phyloP scores from a whole-genome alignment of 306 rosid species.

The Cucurbita ficifolia region DNA sequence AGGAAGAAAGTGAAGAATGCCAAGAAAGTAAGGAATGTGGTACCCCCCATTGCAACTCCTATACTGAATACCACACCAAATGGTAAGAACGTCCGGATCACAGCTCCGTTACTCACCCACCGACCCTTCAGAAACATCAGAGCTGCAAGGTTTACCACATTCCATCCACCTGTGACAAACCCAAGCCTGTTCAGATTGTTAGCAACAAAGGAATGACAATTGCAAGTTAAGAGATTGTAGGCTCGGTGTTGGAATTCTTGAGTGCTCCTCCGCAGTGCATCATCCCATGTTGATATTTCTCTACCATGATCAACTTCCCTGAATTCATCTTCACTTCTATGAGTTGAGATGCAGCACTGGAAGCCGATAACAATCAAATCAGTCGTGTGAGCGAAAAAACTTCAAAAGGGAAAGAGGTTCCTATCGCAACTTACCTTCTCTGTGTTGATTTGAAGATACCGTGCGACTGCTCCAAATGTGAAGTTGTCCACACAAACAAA shows the following conservation, averaged over 20 bases:
- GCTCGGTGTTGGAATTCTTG: slow-evolving; percentile 80
- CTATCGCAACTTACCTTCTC: slow-evolving; percentile 38
- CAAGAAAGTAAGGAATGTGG: slow-evolving; percentile 50
- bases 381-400: slow-evolving; percentile 11
- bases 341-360: slow-evolving; percentile 40
- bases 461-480: slow-evolving; percentile 71
- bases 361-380: slow-evolving; percentile 9
- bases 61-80: slow-evolving; percentile 39
- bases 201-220: slow-evolving; percentile 92
- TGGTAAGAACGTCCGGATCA: slow-evolving; percentile 52
- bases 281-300: slow-evolving; percentile 63
- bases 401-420: not conserved
- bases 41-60: slow-evolving; percentile 56
- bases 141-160: slow-evolving; percentile 88
- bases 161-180: slow-evolving; percentile 69
- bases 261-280: slow-evolving; percentile 56
- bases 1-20: slow-evolving; percentile 41
- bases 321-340: slow-evolving; percentile 24
- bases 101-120: slow-evolving; percentile 63
- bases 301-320: slow-evolving; percentile 30
- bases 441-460: slow-evolving; percentile 54
- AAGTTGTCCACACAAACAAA: slow-evolving; percentile 74
- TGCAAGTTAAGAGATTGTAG: slow-evolving; percentile 77
- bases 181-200: slow-evolving; percentile 68
- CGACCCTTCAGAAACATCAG: slow-evolving; percentile 59